Conservation (phyloP, 768 basidiomycete species). For the Coprinellus aureogranulatus region DNA sequence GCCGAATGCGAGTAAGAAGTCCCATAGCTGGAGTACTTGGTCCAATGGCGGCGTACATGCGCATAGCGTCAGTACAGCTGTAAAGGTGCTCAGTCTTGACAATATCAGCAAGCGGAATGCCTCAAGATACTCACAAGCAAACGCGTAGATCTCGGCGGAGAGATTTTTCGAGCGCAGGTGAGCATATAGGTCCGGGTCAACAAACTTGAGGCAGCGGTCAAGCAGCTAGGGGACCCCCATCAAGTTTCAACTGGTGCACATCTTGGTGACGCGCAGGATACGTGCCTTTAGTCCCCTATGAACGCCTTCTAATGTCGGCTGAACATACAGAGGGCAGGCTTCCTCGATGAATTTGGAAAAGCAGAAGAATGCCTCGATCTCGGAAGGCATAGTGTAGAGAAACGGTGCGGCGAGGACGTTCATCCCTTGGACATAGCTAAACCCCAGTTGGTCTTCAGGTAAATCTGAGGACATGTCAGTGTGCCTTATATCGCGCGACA, state of each 20-base stretch:
- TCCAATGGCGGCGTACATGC: slow-evolving; percentile 96
- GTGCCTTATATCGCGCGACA: slow-evolving; percentile 27
- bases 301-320: slow-evolving; percentile 93
- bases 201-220: slow-evolving; percentile 86
- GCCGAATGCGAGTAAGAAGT: slow-evolving; percentile 94
- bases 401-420: slow-evolving; percentile 98
- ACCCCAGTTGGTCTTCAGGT: slow-evolving; percentile 74
- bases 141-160: slow-evolving; percentile 94
- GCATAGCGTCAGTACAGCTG: slow-evolving; percentile 91
- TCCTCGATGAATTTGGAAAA: slow-evolving; percentile 96
- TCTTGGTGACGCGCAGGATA: too few species aligned
- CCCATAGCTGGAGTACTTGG: slow-evolving; percentile 94
- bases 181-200: slow-evolving; percentile 82
- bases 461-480: slow-evolving; percentile 46
- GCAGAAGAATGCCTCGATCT: slow-evolving; percentile 97
- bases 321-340: slow-evolving; percentile 93
- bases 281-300: slow-evolving; percentile 85
- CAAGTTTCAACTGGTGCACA: too few species aligned
- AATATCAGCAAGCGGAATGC: neutral
- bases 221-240: slow-evolving; percentile 86
- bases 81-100: neutral
- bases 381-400: slow-evolving; percentile 94
- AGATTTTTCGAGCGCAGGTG: slow-evolving; percentile 88
- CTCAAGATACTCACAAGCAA: slow-evolving; percentile 69
- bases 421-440: slow-evolving; percentile 99